Base-by-base conservation (phyloP, 257 asterid species). In the Rubia yunnanensis region DNA sequence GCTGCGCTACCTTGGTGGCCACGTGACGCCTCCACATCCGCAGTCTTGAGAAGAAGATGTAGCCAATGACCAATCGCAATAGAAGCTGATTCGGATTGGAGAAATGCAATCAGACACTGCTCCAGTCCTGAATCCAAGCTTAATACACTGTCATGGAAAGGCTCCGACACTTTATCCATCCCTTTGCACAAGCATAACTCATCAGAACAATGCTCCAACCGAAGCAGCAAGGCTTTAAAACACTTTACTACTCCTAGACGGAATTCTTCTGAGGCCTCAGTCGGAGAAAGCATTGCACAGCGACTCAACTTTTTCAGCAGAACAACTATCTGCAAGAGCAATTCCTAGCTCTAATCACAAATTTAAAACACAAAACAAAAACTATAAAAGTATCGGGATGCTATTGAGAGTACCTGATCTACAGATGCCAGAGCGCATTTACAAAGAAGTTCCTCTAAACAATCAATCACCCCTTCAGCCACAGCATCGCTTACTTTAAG, bases 11-110 rank as follows among this genome's bases (percentile, higher is more conserved):
- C 99, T 59, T 84, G 83, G 60, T 84, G 96, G 68, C 97, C 99
- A 73, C 91, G 86, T 64, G 76, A 63, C 52, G 88, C 92, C 88
- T 94, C 99, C 68, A 52, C 78, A 75, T 86, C 96, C 81, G 97
- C 99, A 76, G 88, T 95, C 97, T 90, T 90, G 73, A 94, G 95
- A 75, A 90, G 80, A 76, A 94, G 95, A 69, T 97, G 91, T 4
- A 94, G 81, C 99, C 99, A 94, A 73, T 94, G 96, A 44, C 99
- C 99, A 79, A 94, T 76, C 17, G 94, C 94, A 75, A 96, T 85
- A 73, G 97, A 83, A 68, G 97, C 97, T 70, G 89, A 65, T 66
- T 94, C 89, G 65, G 97, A 94, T 80, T 82, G 95, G 64, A 94
- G 95, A 82, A 94, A 94, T 66, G 86, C 80, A 71, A 88, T 76